These are phyloP conservation scores for Cutaneotrichosporon sp. DNA, from an alignment of 1,284 basidiomycete species.

Conservation along the genomic window DNA sequence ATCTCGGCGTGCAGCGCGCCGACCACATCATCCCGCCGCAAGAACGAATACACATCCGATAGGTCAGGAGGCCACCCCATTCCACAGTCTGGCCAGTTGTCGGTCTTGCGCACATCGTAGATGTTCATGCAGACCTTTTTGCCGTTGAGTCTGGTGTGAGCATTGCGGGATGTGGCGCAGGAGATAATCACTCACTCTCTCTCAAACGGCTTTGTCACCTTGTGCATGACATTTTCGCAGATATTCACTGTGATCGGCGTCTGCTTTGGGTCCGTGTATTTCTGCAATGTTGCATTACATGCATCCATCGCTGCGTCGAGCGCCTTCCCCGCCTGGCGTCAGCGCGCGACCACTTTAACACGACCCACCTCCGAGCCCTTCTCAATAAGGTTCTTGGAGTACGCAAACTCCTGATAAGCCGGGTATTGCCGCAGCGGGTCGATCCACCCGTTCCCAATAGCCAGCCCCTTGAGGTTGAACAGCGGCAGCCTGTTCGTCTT, in stretches of 20 bases:
- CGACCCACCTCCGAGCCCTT: slow-evolving; percentile 61
- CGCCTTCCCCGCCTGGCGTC: slow-evolving; percentile 57
- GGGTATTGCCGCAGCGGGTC: slow-evolving; percentile 85
- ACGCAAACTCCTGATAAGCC: slow-evolving; percentile 80
- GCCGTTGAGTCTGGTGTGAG: slow-evolving; percentile 60
- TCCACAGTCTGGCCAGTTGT: slow-evolving; percentile 82
- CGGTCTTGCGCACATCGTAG: slow-evolving; percentile 86
- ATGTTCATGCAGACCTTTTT: slow-evolving; percentile 81
- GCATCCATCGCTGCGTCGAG: slow-evolving; percentile 60
- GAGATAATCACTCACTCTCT: slow-evolving; percentile 58
- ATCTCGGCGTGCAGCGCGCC: slow-evolving; percentile 72
- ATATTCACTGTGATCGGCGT: slow-evolving; percentile 57
- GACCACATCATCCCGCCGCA: slow-evolving; percentile 80
- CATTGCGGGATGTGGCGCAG: background rate
- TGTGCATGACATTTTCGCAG: slow-evolving; percentile 66
- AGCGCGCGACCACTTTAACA: background rate
- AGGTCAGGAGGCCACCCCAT: slow-evolving; percentile 99
- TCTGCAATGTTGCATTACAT: slow-evolving; percentile 58
- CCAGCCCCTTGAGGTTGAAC: slow-evolving; percentile 63
- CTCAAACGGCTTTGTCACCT: slow-evolving; percentile 60
- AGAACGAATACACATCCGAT: slow-evolving; percentile 67
- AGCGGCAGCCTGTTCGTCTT: slow-evolving; percentile 56
- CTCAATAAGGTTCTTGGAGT: slow-evolving; percentile 72
- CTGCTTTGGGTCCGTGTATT: slow-evolving; percentile 44
- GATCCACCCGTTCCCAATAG: slow-evolving; percentile 98